A percentile compares a stretch with the other conserved stretches of the same genome.
phyloP scores from a whole-genome alignment of 2,329 filamentous ascomycete genomes.

The Aspergillus tamarii region DNA sequence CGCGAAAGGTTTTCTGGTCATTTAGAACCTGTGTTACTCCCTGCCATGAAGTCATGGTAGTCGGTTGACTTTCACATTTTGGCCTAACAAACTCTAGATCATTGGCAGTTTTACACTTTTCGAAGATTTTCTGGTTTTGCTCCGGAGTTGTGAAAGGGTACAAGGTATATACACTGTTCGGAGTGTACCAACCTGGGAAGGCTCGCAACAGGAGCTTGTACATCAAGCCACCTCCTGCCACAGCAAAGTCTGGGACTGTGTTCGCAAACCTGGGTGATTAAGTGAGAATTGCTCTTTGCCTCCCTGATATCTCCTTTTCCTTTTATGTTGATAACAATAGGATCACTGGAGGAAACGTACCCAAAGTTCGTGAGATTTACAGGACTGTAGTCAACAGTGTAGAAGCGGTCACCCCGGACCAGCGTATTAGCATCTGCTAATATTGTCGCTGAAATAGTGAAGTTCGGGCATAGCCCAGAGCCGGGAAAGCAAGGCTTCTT shows the following conservation, averaged over 20 bases:
- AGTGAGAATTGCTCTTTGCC: not conserved
- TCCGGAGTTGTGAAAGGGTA: conserved; percentile 10
- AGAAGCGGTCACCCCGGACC: conserved; percentile 13
- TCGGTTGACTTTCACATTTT: not conserved
- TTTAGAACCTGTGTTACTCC: conserved; percentile 1
- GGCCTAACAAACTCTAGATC: conserved; percentile 1
- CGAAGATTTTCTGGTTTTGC: not conserved
- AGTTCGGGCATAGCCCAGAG: conserved; percentile 11
- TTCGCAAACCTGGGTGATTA: not conserved
- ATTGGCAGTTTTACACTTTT: not conserved
- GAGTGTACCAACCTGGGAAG: conserved; percentile 9
- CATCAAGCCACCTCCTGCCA: conserved; percentile 10
- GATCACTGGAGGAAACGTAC: not conserved
- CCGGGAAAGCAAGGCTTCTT: conserved; percentile 11
- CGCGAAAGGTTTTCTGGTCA: conserved; percentile 7
- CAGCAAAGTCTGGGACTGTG: conserved; percentile 6
- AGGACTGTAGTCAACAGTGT: conserved; percentile 12
- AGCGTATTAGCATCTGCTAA: conserved; percentile 11
- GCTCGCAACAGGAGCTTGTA: conserved; percentile 12
- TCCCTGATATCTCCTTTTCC: not conserved
- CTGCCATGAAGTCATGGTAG: conserved; percentile 3
- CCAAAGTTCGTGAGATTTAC: conserved; percentile 12
- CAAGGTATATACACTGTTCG: conserved; percentile 13
- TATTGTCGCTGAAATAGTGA: conserved; percentile 12
- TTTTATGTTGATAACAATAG: not conserved